Evolutionary conservation across 371 early-diverging fungal species (phyloP), one percentile per base, ranked within the genome.

Genomic region (Haplosporangium sp.): DNA sequence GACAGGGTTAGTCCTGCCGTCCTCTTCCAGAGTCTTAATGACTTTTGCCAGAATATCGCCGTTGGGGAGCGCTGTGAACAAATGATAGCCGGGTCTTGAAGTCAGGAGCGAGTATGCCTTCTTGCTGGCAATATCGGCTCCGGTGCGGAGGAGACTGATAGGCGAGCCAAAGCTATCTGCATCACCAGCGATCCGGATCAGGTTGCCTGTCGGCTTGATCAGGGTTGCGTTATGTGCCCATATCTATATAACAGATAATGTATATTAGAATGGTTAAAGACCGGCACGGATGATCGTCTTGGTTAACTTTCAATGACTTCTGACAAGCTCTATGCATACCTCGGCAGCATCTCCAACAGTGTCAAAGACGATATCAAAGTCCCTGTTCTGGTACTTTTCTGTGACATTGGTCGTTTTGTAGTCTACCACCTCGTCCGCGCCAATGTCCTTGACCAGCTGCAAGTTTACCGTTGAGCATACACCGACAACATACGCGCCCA

Each of bases 351-450:
- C 23, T 11, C 80, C 74, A 23, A 79, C 71, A 1, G 73, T 69
- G 58, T 73, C 74, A 21, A 82, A 55, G 52, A 86, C 65, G 10
- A 86, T 73, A 45, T 84, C 82, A 65, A 75, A 80, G 46, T 80
- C 70, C 46, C 62, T 51, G 64, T 67, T 48, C 11, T 55, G 46
- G 54, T 53, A 62, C 45, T 66, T 60, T 64, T 55, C 81, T 41
- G 73, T 65, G 45, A 57, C 83, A 43, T 82, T 81, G 9, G 63
- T 21, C 4, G 76, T 62, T 2, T 67, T 86, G 73, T 92, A 91
- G 62, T 90, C 86, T 8, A 92, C 74, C 5, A 89, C 82, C 14
- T 73, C 63, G 45, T 91, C 92, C 0, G 91, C 91, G n/a, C 91
- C 91, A 10, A 91, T 67, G 0, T 63, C 53, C 48, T 75, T 73